Percentiles rank a stretch among this genome's conserved stretches.
Conservation (phyloP, 768 basidiomycete genomes). For the Rhizopogon vesiculosus region DNA sequence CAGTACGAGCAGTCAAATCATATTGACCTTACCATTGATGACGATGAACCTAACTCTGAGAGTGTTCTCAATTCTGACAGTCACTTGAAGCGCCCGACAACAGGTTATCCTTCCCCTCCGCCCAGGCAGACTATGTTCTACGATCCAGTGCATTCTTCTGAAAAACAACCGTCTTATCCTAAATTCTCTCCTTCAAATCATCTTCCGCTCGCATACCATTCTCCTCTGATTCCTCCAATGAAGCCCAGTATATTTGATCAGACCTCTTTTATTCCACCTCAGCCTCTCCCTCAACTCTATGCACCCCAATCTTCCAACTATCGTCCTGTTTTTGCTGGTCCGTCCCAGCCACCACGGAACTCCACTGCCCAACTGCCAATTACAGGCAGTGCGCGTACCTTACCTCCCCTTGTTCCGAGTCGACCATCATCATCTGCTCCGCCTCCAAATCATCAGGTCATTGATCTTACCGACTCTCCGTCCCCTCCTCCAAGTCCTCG, state of each 20-base stretch:
- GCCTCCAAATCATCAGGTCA: slow-evolving; percentile 46
- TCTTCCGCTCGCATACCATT: slow-evolving; percentile 9
- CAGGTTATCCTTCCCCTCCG: slow-evolving; percentile 21
- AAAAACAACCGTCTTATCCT: slow-evolving; percentile 14
- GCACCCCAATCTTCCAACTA: slow-evolving; percentile 26
- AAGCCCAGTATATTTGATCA: slow-evolving; percentile 9
- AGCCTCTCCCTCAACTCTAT: slow-evolving; percentile 9
- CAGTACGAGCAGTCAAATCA: slow-evolving; percentile 42
- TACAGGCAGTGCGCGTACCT: slow-evolving; percentile 19
- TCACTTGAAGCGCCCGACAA: slow-evolving; percentile 37
- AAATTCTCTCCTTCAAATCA: slow-evolving; percentile 7
- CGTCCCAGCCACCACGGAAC: slow-evolving; percentile 32
- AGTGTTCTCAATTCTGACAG: slow-evolving; percentile 19
- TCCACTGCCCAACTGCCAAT: slow-evolving; percentile 22
- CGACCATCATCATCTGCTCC: slow-evolving; percentile 18
- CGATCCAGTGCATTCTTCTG: slow-evolving; percentile 17
- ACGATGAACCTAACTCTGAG: slow-evolving; percentile 44
- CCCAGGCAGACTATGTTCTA: slow-evolving; percentile 9
- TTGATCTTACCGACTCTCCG: slow-evolving; percentile 73
- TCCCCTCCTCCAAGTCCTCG: slow-evolving; percentile 39
- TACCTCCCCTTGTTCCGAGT: slow-evolving; percentile 13
- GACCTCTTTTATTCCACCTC: slow-evolving; percentile 8
- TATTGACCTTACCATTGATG: slow-evolving; percentile 71
- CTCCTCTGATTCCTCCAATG: slow-evolving; percentile 7
- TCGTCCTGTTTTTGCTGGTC: slow-evolving; percentile 49